phyloP scores from a whole-genome alignment of 1,284 basidiomycete species.

The Tylopilus sp. region DNA sequence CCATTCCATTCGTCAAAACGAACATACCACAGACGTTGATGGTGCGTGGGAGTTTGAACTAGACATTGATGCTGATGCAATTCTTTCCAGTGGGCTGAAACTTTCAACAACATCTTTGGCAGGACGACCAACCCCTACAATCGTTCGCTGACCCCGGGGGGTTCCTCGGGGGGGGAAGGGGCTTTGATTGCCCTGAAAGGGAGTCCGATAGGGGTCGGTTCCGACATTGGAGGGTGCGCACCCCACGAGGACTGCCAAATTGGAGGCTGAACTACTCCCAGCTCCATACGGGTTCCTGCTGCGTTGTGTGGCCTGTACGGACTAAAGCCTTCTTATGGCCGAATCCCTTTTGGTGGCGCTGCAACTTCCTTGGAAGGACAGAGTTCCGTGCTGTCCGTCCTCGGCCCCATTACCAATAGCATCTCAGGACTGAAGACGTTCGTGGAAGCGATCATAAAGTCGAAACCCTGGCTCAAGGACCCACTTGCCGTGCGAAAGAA shows the following conservation, averaged over 20 bases:
- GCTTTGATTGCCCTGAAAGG: conserved; percentile 56
- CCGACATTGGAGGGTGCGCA: conserved; percentile 61
- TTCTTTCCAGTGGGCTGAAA: conserved; percentile 54
- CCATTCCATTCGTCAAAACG: conserved; percentile 66
- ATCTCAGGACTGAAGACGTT: conserved; percentile 61
- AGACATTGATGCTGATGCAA: neutral
- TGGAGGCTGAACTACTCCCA: conserved; percentile 19
- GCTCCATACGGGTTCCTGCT: conserved; percentile 68
- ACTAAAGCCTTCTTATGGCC: conserved; percentile 65
- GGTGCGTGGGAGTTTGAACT: conserved; percentile 32
- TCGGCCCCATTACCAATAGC: conserved; percentile 65
- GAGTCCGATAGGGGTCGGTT: conserved; percentile 62
- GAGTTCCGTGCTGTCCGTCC: conserved; percentile 65
- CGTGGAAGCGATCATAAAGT: conserved; percentile 52
- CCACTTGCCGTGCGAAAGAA: conserved; percentile 58
- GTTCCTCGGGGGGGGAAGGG: conserved; percentile 65
- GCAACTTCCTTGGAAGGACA: conserved; percentile 65
- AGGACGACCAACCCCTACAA: conserved; percentile 66
- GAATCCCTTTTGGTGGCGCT: conserved; percentile 67
- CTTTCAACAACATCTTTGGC: conserved; percentile 63
- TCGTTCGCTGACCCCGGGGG: conserved; percentile 49
- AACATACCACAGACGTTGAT: conserved; percentile 69
- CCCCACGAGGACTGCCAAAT: neutral
- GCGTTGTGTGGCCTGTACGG: conserved; percentile 66
- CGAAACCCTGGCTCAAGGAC: conserved; percentile 69